Evolutionary conservation across 495 filamentous ascomycete genomes (phyloP), one percentile per base, ranked within the genome.

Genomic region (Podospora australis): DNA sequence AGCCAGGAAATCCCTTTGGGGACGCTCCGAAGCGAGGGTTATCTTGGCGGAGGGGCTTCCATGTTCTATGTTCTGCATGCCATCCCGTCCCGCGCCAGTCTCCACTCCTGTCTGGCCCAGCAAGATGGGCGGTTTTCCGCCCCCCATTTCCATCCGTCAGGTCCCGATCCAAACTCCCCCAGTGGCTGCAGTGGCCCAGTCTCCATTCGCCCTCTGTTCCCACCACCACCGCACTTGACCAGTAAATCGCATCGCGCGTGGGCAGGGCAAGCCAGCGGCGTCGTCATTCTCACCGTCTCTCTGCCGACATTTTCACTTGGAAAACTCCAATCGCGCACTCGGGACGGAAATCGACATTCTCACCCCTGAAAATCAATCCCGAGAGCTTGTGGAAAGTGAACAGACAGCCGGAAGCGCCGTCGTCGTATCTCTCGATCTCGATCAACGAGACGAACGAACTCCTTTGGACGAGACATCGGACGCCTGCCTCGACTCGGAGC

Each of bases 241-340:
- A 57, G 44, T 49, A 52, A 54, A 46, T 49, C 55, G 42, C 48
- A 51, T 58, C 52, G 48, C 56, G 42, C 47, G 39, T 47, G 29
- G 30, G 47, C 38, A 49, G 36, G 43, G 55, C 52, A 42, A 38
- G 29, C 40, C 43, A 6, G 7, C 14, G 32, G 14, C 32, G 32
- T 36, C 32, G n/a, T 17, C 32, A 36, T 16, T 36, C 4, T 36
- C 32, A 36, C 6, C 19, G 32, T 44, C 23, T 42, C 45, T 48
- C 42, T 34, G 29, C 34, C 49, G 39, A 23, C 54, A 51, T 19
- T 46, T 48, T 50, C 39, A 24, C 32, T 24, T 39, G 42, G 49
- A 34, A 52, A n/a, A n/a, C n/a, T n/a, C n/a, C n/a, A n/a, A 49
- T 26, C 20, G 26, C 40, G 20, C 36, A 58, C 13, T 16, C n/a